Conservation (phyloP, 805 yeast genomes). For the Starmerella vaccinii region DNA sequence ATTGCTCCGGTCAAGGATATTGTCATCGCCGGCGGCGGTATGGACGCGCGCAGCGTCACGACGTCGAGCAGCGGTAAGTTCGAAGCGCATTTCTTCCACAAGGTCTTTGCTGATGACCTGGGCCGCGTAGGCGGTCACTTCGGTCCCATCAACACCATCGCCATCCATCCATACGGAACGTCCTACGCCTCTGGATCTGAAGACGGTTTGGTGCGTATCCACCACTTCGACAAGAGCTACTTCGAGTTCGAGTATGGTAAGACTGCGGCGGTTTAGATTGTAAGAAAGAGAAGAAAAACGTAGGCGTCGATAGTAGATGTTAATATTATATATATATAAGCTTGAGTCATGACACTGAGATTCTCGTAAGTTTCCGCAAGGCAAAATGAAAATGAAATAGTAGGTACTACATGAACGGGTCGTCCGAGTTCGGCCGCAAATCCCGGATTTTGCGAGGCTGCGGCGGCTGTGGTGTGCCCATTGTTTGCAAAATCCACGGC, state of each 20-base stretch:
- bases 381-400: too few species aligned
- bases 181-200: slow-evolving; percentile 97
- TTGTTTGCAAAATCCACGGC: background rate
- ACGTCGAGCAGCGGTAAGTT: slow-evolving; percentile 97
- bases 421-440: background rate
- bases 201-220: slow-evolving; percentile 94
- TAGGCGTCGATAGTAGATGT: background rate
- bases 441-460: background rate
- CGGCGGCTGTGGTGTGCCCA: background rate
- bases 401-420: background rate
- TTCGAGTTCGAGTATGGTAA: slow-evolving; percentile 89
- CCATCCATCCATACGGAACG: slow-evolving; percentile 87
- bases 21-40: slow-evolving; percentile 96
- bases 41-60: slow-evolving; percentile 95
- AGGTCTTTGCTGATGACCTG: slow-evolving; percentile 87
- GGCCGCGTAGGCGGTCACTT: slow-evolving; percentile 98
- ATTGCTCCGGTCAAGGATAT: slow-evolving; percentile 88
- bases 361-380: too few species aligned
- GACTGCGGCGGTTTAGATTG: slow-evolving; percentile 8
- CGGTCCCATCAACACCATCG: slow-evolving; percentile 93
- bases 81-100: slow-evolving; percentile 93
- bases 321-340: background rate
- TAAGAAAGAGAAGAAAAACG: too few species aligned
- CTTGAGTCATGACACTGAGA: background rate
- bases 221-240: slow-evolving; percentile 84